Evolutionary conservation across 352 stramenopile genomes (phyloP).

Genomic region (Phytophthora macrochlamydospora): DNA sequence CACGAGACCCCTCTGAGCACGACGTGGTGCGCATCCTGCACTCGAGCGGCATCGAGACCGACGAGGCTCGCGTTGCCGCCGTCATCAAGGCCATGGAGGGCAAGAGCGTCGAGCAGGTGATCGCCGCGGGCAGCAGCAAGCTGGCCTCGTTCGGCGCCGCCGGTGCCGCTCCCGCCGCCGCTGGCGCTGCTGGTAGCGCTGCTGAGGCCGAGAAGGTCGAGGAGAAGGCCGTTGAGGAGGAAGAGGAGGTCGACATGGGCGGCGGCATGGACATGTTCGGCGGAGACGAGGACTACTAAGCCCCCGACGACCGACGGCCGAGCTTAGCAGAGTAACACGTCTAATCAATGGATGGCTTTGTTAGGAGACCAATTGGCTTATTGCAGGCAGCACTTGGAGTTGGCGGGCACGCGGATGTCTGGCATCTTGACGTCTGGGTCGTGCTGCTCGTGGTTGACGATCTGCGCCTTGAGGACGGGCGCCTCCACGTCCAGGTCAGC

Average conservation of each 20-base stretch:
- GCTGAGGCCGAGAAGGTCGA: slow-evolving; percentile 51
- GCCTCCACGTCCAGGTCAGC: slow-evolving; percentile 86
- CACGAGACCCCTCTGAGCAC: slow-evolving; percentile 85
- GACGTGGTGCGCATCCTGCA: slow-evolving; percentile 94
- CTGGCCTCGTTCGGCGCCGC: slow-evolving; percentile 81
- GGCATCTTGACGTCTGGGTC: slow-evolving; percentile 88
- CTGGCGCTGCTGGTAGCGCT: slow-evolving; percentile 51
- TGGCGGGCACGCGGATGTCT: slow-evolving; percentile 54
- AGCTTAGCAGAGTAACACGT: slow-evolving; percentile 52
- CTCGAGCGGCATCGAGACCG: slow-evolving; percentile 89
- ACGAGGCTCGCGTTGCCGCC: slow-evolving; percentile 71
- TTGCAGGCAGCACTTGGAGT: slow-evolving; percentile 63
- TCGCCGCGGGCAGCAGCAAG: slow-evolving; percentile 82
- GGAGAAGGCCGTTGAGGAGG: too few species aligned
- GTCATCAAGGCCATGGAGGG: slow-evolving; percentile 82
- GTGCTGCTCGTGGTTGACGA: slow-evolving; percentile 93
- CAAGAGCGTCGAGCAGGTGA: slow-evolving; percentile 86
- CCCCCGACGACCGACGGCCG: neutral
- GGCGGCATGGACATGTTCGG: too few species aligned
- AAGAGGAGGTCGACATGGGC: too few species aligned
- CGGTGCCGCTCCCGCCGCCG: slow-evolving; percentile 53
- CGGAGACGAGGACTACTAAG: slow-evolving; percentile 12
- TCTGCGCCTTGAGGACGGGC: slow-evolving; percentile 90
- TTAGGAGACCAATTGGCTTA: slow-evolving; percentile 40
- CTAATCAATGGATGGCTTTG: slow-evolving; percentile 81